Evolutionary conservation across 176 grass and related monocot genomes (phyloP), one percentile per base, ranked within the genome.

Genomic region (Dendrocalamus sinicus): DNA sequence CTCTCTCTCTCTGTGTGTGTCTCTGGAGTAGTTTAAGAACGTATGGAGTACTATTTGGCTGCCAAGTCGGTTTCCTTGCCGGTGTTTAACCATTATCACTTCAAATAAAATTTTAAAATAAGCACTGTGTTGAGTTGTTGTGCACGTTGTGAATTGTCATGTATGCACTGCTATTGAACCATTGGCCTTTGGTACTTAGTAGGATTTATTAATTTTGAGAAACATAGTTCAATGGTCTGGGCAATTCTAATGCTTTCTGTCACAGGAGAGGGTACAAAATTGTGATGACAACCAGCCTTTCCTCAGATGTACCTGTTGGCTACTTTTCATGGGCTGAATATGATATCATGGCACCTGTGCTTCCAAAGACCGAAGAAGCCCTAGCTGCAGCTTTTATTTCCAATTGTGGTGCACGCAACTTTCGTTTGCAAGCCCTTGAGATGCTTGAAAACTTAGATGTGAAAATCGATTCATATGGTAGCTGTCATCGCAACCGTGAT

Each of bases 311-410:
- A 41, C 96, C 96, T 11, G 93, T 99, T 78, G 96, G 96, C 17
- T 96, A 99, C 84, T 99, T 99, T 83, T 99, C 96, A 60, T 96
- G 93, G 96, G 90, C 93, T 71, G 96, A 99, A 88, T 99, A 96
- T 88, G 90, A 99, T 70, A 94, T 99, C 82, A 96, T 99, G 93
- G 88, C 92, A 84, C 92, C 93, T 52, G 67, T 99, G 17, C 70
- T 74, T 78, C 90, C 78, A 67, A 99, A 99, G 78, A 92, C 90
- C 11, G 96, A 96, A 89, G 79, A 90, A 81, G 84, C 96, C 47
- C 75, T 96, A 57, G 96, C 96, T 69, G 96, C 86, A 76, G 96
- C 96, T 17, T 99, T 99, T 85, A 99, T 99, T 90, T 99, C 96
- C 46, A 99, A 99, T 76, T 99, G 96, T 76, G 96, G 96, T 70